These are phyloP conservation scores for Pontederia paniculata DNA, from an alignment of 176 grass and related monocot species.

Conservation along the genomic window DNA sequence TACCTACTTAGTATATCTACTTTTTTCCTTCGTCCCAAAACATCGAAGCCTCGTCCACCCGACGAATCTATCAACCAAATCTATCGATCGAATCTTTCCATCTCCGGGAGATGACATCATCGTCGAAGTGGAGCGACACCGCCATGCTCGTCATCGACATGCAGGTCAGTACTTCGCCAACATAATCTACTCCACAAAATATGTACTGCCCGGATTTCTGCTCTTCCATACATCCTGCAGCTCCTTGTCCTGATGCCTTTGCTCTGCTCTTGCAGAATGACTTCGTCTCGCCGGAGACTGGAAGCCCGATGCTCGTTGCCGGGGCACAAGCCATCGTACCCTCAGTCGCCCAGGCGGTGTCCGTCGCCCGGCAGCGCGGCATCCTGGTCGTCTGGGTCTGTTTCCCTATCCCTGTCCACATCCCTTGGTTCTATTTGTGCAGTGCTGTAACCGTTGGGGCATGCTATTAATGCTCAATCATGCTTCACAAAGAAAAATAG, in stretches of 20 bases:
- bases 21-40: too few relatives aligned
- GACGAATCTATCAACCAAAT: too few relatives aligned
- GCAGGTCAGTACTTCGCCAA: conserved; percentile 27
- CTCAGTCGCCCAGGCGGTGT: conserved; percentile 31
- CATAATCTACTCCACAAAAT: background rate
- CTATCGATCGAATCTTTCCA: too few relatives aligned
- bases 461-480: too few relatives aligned
- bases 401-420: too few relatives aligned
- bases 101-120: background rate
- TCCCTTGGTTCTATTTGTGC: too few relatives aligned
- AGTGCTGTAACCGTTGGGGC: too few relatives aligned
- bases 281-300: conserved; percentile 43
- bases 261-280: conserved; percentile 33
- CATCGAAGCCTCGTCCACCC: too few relatives aligned
- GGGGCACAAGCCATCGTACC: conserved; percentile 37
- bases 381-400: conserved; percentile 32
- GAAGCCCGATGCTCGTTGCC: conserved; percentile 39
- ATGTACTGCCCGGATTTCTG: background rate
- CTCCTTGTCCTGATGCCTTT: background rate
- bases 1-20: too few relatives aligned
- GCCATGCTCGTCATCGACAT: conserved; percentile 74
- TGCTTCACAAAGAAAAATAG: too few relatives aligned
- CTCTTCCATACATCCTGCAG: background rate
- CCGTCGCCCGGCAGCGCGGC: conserved; percentile 46
- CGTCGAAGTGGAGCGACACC: conserved; percentile 35